Evolutionary conservation across 352 stramenopile species (phyloP), one percentile per base, ranked within the genome.

Genomic region (Pilasporangium apinafurcum): DNA sequence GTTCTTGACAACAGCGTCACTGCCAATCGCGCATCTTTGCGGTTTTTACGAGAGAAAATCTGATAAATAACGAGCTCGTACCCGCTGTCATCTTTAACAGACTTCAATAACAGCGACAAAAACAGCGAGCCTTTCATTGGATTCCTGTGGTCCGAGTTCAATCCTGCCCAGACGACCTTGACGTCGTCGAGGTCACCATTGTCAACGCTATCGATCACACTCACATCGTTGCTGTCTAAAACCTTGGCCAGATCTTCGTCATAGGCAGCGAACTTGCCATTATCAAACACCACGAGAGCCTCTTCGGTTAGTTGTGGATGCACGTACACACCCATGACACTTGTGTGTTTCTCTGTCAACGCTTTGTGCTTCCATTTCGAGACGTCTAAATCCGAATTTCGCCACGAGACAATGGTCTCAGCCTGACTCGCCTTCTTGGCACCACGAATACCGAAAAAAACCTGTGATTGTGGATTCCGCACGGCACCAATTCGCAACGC

Each of bases 31-130:
- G 56, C 68, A 34, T 73, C 60, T 12, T 62, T 56, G 20, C 62
- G 56, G 40, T 68, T 50, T 45, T 71, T 63, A 25, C 38, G 54
- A 3, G 67, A 41, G 20, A 60, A 36, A 13, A 89, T 53, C 28
- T 83, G 66, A 51, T 80, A 84, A 34, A 86, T 43, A 36, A 77
- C 41, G 24, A 89, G 61, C 34, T 86, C 59, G 22, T 82, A 61
- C 22, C 53, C 43, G n/a, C 44, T 54, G 10, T 47, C 36, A 4
- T 24, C 28, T 35, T 74, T 70, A n/a, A n/a, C n/a, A 26, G 57
- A 46, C 40, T 82, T 56, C 30, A 86, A 18, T 12, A 87, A 16
- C 29, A 87, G 41, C 6, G 75, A 83, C 35, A 90, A 52, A 44
- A 87, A 69, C 17, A 90, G 50, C 32, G 51, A 46, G n/a, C 77